Evolutionary conservation across 73 alveolate genomes (phyloP).

Genomic region (Diophrys sp.): DNA sequence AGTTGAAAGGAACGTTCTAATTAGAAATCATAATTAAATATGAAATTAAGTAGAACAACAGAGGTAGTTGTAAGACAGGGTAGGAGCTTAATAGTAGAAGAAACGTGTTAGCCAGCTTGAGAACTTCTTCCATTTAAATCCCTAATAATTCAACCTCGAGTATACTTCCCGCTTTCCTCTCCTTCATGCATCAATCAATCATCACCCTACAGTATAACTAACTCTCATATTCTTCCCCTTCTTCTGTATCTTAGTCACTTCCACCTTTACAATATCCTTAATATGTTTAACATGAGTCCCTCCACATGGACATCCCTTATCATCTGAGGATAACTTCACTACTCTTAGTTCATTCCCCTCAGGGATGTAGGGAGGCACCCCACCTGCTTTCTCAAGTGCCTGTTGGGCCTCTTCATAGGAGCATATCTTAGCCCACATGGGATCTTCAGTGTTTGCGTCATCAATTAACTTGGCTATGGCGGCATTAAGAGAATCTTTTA

Average conservation of each 20-base stretch:
- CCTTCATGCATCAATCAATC: no score
- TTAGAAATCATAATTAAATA: no score
- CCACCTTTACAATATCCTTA: conserved; percentile 63
- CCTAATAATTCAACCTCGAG: no score
- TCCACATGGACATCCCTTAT: conserved; percentile 92
- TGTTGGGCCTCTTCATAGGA: conserved; percentile 66
- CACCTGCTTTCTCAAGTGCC: conserved; percentile 44
- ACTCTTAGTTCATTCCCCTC: conserved; percentile 63
- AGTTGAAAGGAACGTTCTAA: no score
- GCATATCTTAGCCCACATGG: conserved; percentile 32
- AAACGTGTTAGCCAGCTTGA: no score
- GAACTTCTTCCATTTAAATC: no score
- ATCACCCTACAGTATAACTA: conserved; percentile 63
- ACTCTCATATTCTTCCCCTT: conserved; percentile 81
- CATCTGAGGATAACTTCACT: conserved; percentile 68
- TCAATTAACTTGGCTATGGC: conserved; percentile 54
- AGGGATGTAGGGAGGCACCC: conserved; percentile 73
- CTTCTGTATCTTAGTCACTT: conserved; percentile 71
- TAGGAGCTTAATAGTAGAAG: no score
- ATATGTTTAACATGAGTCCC: conserved; percentile 90
- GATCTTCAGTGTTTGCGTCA: conserved; percentile 55
- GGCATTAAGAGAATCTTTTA: conserved; percentile 32
- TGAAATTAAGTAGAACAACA: no score
- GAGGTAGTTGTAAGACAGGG: no score
- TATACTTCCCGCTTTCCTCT: no score